Percentiles rank a stretch among this genome's conserved stretches.
phyloP scores from a whole-genome alignment of 164 flowering plant genomes.

The Annona squamosa region DNA sequence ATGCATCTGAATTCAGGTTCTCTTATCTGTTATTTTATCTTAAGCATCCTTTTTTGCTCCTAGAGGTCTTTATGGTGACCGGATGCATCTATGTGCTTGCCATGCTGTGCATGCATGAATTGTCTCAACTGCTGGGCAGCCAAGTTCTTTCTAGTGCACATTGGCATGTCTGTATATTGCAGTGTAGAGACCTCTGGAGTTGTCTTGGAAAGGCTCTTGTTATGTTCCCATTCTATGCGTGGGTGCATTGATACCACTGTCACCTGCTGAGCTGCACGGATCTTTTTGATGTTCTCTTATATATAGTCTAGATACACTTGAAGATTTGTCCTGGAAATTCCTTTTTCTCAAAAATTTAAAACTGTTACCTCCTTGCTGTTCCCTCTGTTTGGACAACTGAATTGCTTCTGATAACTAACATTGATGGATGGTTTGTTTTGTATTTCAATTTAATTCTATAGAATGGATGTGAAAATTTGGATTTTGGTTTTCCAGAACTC shows the following conservation, averaged over 20 bases:
- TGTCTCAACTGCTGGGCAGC: background rate
- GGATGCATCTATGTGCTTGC: background rate
- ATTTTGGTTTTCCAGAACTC: constrained; percentile 28
- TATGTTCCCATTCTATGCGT: too few relatives aligned
- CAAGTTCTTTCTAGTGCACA: background rate
- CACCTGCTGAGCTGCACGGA: too few relatives aligned
- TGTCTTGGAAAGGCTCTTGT: too few relatives aligned
- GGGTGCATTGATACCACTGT: too few relatives aligned
- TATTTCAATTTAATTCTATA: background rate
- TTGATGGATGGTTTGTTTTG: background rate
- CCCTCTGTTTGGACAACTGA: too few relatives aligned
- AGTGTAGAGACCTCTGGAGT: too few relatives aligned
- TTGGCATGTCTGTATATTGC: background rate
- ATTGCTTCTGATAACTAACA: too few relatives aligned
- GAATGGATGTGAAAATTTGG: constrained; percentile 13
- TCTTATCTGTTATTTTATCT: background rate
- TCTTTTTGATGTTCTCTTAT: too few relatives aligned
- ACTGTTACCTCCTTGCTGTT: too few relatives aligned
- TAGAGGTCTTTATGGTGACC: background rate
- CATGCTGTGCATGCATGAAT: background rate
- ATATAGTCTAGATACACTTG: too few relatives aligned
- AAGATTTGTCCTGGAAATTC: too few relatives aligned
- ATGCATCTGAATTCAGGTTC: background rate
- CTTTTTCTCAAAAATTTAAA: too few relatives aligned
- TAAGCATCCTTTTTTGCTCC: background rate